Evolutionary conservation across 2,329 filamentous ascomycete species (phyloP).

Genomic region (Calonectria pseudoreteaudii): DNA sequence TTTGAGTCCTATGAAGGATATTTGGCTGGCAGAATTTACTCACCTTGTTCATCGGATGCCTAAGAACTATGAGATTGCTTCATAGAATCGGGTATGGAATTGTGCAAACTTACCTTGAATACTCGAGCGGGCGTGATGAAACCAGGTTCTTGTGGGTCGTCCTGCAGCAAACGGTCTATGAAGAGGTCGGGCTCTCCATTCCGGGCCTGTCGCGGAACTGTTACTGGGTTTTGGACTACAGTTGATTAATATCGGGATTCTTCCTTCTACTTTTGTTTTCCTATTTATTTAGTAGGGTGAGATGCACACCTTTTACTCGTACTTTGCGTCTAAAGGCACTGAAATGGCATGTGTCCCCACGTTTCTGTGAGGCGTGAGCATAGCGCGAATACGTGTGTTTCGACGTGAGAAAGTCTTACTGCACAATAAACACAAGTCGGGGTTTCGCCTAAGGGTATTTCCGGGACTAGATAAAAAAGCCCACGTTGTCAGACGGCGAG

Average conservation of each 20-base stretch:
- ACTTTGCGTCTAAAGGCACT: slow-evolving; percentile 1
- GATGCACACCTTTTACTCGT: not conserved
- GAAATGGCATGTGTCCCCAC: not conserved
- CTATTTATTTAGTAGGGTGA: not conserved
- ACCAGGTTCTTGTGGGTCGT: not conserved
- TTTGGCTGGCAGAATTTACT: not conserved
- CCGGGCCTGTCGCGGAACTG: not conserved
- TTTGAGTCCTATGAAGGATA: not conserved
- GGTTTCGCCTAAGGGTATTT: not conserved
- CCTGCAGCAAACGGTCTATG: not conserved
- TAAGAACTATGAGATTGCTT: not conserved
- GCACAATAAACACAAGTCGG: not conserved
- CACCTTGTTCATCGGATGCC: not conserved
- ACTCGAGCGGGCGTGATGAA: not conserved
- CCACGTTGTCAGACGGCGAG: not conserved
- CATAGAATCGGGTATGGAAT: not conserved
- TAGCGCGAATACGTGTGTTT: not conserved
- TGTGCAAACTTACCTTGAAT: not conserved
- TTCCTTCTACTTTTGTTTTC: not conserved
- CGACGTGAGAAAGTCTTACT: not conserved
- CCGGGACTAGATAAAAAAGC: not conserved
- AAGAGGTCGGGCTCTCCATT: not conserved
- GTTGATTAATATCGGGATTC: not conserved
- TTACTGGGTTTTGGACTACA: not conserved
- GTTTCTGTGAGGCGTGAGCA: not conserved